Conservation (phyloP, 2,329 filamentous ascomycete species). For the Epichloe coenophiala region DNA sequence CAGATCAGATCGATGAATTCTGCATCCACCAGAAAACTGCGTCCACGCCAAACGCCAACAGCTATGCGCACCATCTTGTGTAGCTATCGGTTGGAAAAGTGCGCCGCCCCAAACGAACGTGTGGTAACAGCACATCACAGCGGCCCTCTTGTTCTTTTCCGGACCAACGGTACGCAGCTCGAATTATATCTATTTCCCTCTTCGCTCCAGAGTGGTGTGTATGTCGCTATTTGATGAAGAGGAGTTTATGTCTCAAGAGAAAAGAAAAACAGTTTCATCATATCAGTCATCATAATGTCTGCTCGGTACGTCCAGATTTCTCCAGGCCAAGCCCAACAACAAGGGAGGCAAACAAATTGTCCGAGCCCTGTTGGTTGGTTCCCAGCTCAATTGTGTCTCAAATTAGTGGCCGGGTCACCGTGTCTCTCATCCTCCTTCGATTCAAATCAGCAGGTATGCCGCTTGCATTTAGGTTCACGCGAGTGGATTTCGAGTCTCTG, state of each 20-base stretch:
- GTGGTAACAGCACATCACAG: not conserved
- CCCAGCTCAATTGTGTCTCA: not conserved
- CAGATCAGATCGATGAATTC: too few relatives aligned
- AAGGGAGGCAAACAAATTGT: not conserved
- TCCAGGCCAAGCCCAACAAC: not conserved
- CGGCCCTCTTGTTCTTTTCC: not conserved
- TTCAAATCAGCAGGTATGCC: constrained; percentile 3
- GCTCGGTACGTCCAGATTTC: not conserved
- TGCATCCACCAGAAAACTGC: too few relatives aligned
- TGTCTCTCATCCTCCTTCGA: constrained; percentile 6
- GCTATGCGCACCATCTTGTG: too few relatives aligned
- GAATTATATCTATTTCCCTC: not conserved
- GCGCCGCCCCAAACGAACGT: not conserved
- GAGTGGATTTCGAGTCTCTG: constrained; percentile 2
- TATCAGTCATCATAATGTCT: constrained; percentile 1
- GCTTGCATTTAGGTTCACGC: not conserved
- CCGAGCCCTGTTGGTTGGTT: too few relatives aligned
- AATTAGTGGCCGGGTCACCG: constrained; percentile 5
- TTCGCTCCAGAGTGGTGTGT: constrained; percentile 1
- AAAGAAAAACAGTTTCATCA: not conserved
- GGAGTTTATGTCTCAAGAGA: constrained; percentile 1
- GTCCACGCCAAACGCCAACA: too few relatives aligned
- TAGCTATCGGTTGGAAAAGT: not conserved
- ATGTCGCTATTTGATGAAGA: constrained; percentile 2
- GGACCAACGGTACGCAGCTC: not conserved